Evolutionary conservation across 2,329 filamentous ascomycete species (phyloP), one percentile per base, ranked within the genome.

Genomic region (Eutypa lata): DNA sequence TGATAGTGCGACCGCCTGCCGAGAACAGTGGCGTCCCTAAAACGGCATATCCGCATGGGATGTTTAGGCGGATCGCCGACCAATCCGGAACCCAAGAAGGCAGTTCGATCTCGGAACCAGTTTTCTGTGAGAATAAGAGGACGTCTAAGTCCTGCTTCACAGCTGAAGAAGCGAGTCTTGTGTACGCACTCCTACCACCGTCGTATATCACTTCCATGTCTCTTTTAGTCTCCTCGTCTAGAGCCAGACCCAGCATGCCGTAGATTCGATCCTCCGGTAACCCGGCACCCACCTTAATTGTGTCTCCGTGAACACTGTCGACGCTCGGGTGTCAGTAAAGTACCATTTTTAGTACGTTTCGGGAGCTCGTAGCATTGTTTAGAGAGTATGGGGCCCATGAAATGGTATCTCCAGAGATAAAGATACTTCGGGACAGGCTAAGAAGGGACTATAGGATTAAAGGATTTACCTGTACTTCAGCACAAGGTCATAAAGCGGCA

Each of bases 41-140:
- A 1, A 48, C 50, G 3, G 51, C n/a, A 43, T 70, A 70, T 1
- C 61, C 58, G 6, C 58, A 46, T 1, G 68, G 66, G 7, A 62
- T 51, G 3, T 24, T 40, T 16, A 71, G 1, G 8, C 26, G 42
- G n/a, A 49, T 33, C 7, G 40, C 24, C n/a, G 64, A 60, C 68
- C 68, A 71, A 53, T 71, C 68, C 7, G 68, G 67, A 3, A 65
- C 66, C 69, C 69, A 71, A 2, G 67, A 69, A 2, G 68, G 69
- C 18, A 70, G 22, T 2, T 49, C 53, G 1, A 40, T 13, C 1
- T 58, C 53, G 21, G 37, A 42, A 19, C 64, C 65, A 2, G 63
- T 62, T 6, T 58, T 57, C 52, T 70, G 68, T 6, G 60, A 61
- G 47, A 65, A 70, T 7, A 68, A 55, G 7, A 71, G 52, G 2